Percentiles rank a stretch among this genome's conserved stretches.
Conservation (phyloP, 306 rosid genomes). For the Sophora flavescens region DNA sequence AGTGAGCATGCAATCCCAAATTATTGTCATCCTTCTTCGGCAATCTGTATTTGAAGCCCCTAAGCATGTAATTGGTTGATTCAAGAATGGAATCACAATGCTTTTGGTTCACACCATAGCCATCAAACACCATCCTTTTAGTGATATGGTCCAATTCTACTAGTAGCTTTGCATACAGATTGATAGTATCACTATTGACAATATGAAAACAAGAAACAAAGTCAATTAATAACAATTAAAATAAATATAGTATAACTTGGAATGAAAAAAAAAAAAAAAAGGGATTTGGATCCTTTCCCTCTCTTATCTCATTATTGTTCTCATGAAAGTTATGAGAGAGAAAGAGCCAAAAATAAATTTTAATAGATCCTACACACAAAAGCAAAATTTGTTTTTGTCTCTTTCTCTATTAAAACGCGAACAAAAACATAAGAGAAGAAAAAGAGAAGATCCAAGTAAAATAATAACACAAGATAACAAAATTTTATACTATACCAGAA, state of each 20-base stretch:
- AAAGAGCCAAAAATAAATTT: too few species aligned
- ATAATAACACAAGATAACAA: background rate
- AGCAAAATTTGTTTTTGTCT: too few species aligned
- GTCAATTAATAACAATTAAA: background rate
- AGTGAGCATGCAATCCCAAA: slow-evolving; percentile 48
- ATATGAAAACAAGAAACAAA: background rate
- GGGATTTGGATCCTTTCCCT: too few species aligned
- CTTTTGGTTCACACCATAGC: slow-evolving; percentile 45
- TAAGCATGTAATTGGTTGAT: slow-evolving; percentile 46
- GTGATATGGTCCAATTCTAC: slow-evolving; percentile 45
- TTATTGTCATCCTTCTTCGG: slow-evolving; percentile 36
- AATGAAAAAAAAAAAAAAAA: background rate
- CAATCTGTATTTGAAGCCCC: slow-evolving; percentile 42
- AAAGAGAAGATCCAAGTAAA: background rate
- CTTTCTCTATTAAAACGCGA: too few species aligned
- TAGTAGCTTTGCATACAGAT: slow-evolving; percentile 44
- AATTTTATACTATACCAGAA: slow-evolving; percentile 41
- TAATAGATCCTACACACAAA: too few species aligned
- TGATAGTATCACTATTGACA: slow-evolving; percentile 39
- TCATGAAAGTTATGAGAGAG: too few species aligned
- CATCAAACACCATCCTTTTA: slow-evolving; percentile 45
- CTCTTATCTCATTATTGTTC: too few species aligned
- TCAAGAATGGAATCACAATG: slow-evolving; percentile 44
- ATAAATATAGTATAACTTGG: background rate
- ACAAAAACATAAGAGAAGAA: too few species aligned